Base-by-base conservation (phyloP, 139 green algal species). In the Picochlorum sp. region DNA sequence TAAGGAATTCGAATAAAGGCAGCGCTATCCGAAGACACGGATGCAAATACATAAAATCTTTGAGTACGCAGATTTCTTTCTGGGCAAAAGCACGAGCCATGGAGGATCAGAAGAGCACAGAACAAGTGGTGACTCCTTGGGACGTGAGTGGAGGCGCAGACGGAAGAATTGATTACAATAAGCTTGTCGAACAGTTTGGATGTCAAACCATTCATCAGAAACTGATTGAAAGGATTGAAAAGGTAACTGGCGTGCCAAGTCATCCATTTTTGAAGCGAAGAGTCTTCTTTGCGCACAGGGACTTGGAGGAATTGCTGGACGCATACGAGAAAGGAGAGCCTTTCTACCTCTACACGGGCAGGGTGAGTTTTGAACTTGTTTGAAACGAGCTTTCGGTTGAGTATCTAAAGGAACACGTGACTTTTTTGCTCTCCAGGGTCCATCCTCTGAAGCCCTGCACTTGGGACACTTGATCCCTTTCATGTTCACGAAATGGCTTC, bases 261-360 rank as follows among this genome's bases (percentile, higher is more conserved):
- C 94, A 99, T 74, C 92, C 87, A 15, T 97, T 98, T 64, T 71
- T 99, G 7, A 84, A 86, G 60, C 78, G 94, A 6, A 87, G 90
- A 34, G 83, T 96, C 47, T 95, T 99, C 65, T 98, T 97, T 72
- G 88, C 93, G 0, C 94, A 98, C 65, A 72, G 68, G 6, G 92
- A 98, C 64, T 62, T 98, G 8, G 63, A 83, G 14, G 75, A 89
- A 60, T 79, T 98, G 30, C 75, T 99, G 54, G 81, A 97, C 70
- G 83, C 78, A 45, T 90, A 97, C 59, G 94, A 99, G 70, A 81
- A 83, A 55, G 90, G 90, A 4, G 67, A 93, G 44, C 88, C 85
- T 9, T 97, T 98, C 62, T 99, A 98, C 80, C 75, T 99, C 11
- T 99, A 98, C 84, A 96, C 89, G 10, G 89, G 89, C 13, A 54